These are phyloP conservation scores for Geoglossum cookeanum DNA, from an alignment of 2,329 filamentous ascomycete genomes.

Conservation along the genomic window DNA sequence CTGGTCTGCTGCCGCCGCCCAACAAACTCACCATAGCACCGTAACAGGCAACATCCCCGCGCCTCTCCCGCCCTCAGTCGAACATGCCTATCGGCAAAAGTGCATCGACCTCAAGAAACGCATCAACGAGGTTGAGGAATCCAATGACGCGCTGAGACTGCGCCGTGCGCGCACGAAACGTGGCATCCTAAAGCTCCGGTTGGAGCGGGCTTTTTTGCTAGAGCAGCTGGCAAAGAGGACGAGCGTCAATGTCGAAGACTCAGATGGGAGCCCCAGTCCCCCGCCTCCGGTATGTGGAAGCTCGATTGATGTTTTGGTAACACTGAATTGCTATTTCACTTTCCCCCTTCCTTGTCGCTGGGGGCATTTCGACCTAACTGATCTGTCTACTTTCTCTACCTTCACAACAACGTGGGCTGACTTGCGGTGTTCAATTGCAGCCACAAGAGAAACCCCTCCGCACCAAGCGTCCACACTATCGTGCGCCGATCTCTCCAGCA, in stretches of 20 bases:
- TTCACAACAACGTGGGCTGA: slow-evolving; percentile 9
- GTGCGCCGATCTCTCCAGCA: slow-evolving; percentile 22
- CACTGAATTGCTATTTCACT: neutral
- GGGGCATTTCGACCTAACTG: slow-evolving; percentile 7
- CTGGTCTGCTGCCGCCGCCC: neutral
- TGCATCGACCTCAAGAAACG: slow-evolving; percentile 87
- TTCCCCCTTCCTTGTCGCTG: slow-evolving; percentile 4
- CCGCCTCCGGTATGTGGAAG: slow-evolving; percentile 44
- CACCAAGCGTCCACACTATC: slow-evolving; percentile 47
- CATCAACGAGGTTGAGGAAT: slow-evolving; percentile 76
- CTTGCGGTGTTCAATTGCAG: slow-evolving; percentile 16
- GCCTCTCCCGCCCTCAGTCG: slow-evolving; percentile 62
- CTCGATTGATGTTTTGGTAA: neutral
- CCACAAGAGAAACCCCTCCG: slow-evolving; percentile 62
- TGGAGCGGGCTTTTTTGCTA: slow-evolving; percentile 60
- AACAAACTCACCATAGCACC: neutral
- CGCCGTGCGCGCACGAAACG: slow-evolving; percentile 65
- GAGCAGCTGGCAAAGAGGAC: slow-evolving; percentile 58
- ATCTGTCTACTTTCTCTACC: slow-evolving; percentile 8
- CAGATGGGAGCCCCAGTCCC: slow-evolving; percentile 61
- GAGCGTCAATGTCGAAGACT: slow-evolving; percentile 56
- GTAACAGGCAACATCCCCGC: neutral
- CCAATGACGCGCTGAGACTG: slow-evolving; percentile 67
- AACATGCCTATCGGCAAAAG: slow-evolving; percentile 90
- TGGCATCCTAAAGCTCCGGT: slow-evolving; percentile 76